Evolutionary conservation across 208 protist species (phyloP).

Genomic region (Trypanosoma avium): DNA sequence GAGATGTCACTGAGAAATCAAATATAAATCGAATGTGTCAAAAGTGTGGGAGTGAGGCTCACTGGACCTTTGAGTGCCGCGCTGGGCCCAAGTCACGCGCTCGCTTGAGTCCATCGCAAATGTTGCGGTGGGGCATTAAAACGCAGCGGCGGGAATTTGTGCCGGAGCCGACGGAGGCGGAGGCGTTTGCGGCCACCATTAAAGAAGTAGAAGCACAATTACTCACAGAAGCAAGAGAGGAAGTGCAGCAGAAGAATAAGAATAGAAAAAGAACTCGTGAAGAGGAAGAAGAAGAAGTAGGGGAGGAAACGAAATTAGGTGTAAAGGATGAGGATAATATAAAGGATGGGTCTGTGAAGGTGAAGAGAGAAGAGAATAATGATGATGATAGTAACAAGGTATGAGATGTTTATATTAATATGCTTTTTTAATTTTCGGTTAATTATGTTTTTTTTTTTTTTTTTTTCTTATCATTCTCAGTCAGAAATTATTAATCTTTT

Average conservation of each 20-base stretch:
- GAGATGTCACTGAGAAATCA: slow-evolving; percentile 35
- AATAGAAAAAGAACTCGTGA: slow-evolving; percentile 3
- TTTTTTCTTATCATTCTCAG: not conserved
- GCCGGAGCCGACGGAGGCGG: slow-evolving; percentile 60
- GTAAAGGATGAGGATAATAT: not conserved
- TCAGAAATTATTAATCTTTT: not conserved
- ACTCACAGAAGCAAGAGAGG: slow-evolving; percentile 19
- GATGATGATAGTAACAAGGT: no score
- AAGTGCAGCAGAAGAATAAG: slow-evolving; percentile 5
- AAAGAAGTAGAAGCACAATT: slow-evolving; percentile 25
- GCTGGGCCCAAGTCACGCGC: slow-evolving; percentile 1
- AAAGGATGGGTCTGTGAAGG: not conserved
- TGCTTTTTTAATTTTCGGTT: not conserved
- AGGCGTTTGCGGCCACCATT: slow-evolving; percentile 41
- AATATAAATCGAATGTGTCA: slow-evolving; percentile 43
- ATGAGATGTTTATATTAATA: not conserved
- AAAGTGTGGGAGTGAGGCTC: slow-evolving; percentile 53
- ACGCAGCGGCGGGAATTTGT: slow-evolving; percentile 55
- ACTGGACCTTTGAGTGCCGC: slow-evolving; percentile 86
- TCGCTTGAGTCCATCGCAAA: slow-evolving; percentile 70
- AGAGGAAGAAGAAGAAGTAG: not conserved
- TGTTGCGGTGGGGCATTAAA: slow-evolving; percentile 78
- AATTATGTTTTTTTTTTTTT: not conserved
- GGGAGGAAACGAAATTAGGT: not conserved
- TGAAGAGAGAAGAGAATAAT: not conserved